These are phyloP conservation scores for Eucalyptus shirleyi DNA, from an alignment of 345 rosid genomes.

Conservation along the genomic window DNA sequence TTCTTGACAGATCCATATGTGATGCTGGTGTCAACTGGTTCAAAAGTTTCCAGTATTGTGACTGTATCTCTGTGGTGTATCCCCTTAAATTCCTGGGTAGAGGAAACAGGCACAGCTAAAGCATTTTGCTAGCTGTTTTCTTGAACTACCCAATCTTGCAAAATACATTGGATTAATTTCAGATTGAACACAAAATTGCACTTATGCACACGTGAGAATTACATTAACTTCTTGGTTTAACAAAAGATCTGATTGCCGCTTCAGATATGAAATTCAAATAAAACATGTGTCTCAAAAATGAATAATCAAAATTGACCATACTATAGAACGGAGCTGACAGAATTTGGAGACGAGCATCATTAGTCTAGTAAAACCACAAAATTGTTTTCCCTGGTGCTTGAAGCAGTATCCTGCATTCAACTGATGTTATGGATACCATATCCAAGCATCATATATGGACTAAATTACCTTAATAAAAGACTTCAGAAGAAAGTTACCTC, in stretches of 20 bases:
- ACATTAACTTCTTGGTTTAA: not conserved
- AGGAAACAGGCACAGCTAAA: not conserved
- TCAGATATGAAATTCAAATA: not conserved
- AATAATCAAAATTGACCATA: not conserved
- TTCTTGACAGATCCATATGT: not conserved
- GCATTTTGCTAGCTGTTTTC: not conserved
- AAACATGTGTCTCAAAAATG: not conserved
- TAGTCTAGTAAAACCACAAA: not conserved
- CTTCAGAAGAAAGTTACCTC: not conserved
- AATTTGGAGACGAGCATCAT: not conserved
- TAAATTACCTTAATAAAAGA: not conserved
- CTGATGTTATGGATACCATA: not conserved
- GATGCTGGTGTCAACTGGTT: slow-evolving; percentile 6
- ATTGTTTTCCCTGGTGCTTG: not conserved
- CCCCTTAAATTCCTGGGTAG: not conserved
- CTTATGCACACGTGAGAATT: not conserved
- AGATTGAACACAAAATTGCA: not conserved
- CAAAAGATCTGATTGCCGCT: not conserved
- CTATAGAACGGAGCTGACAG: not conserved
- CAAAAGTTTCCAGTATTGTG: not conserved
- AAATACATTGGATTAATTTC: not conserved
- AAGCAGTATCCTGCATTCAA: not conserved
- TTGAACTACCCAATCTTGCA: not conserved
- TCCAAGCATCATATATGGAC: not conserved
- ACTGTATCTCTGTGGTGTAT: not conserved